Percentiles rank a stretch among this genome's conserved stretches.
Evolutionary conservation across 1,139 yeast genomes (phyloP).

Genomic region (Saccharomyces hybrid): DNA sequence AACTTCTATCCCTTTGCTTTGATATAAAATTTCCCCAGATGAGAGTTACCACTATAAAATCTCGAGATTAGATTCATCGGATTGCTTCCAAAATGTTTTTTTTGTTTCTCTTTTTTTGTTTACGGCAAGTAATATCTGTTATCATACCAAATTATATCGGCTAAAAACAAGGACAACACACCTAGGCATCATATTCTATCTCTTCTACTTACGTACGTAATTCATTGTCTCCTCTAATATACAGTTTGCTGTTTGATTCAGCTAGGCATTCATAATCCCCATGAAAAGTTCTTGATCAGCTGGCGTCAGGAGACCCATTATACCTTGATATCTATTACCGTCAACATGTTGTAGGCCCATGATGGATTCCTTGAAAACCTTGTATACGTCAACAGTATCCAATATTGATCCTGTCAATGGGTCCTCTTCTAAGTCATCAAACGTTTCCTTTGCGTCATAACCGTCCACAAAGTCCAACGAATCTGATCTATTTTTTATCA

Average conservation of each 20-base stretch:
- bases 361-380: slow-evolving; percentile 39
- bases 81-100: no score
- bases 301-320: slow-evolving; percentile 29
- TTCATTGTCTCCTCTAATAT: neutral
- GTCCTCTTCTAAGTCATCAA: slow-evolving; percentile 66
- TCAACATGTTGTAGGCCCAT: slow-evolving; percentile 31
- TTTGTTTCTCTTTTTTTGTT: no score
- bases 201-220: neutral
- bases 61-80: no score
- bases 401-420: slow-evolving; percentile 73
- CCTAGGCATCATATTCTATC: neutral
- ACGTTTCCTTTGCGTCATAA: slow-evolving; percentile 36
- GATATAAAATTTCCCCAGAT: no score
- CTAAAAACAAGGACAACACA: neutral
- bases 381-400: slow-evolving; percentile 62
- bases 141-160: neutral
- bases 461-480: slow-evolving; percentile 35
- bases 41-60: no score
- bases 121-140: no score
- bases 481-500: slow-evolving; percentile 40
- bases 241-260: neutral
- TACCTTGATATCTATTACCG: slow-evolving; percentile 30
- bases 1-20: no score
- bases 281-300: slow-evolving; percentile 33
- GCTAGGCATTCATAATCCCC: slow-evolving; percentile 22